phyloP scores from a whole-genome alignment of 2,329 filamentous ascomycete species.

The Exophiala sp. region DNA sequence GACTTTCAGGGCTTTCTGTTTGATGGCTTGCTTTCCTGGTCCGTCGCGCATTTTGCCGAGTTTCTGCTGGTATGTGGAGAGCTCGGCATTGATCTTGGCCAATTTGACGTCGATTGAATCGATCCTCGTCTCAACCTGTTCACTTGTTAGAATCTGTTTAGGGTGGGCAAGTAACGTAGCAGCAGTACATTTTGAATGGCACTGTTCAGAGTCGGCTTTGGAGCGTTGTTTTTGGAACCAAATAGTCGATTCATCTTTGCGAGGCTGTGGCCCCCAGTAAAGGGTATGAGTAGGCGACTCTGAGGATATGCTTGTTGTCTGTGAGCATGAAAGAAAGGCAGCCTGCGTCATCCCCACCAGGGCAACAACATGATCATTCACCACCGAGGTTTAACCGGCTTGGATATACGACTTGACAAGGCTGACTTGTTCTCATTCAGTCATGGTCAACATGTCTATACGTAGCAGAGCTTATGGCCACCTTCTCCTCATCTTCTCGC shows the following conservation, averaged over 20 bases:
- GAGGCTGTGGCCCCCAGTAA: not conserved
- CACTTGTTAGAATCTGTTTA: conserved; percentile 3
- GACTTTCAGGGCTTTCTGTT: conserved; percentile 90
- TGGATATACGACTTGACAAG: not conserved
- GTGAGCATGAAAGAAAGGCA: not conserved
- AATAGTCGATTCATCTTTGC: conserved; percentile 92
- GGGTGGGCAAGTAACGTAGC: conserved; percentile 2
- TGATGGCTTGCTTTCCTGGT: conserved; percentile 86
- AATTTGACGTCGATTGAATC: conserved; percentile 92
- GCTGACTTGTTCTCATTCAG: not conserved
- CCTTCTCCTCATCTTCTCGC: too few relatives aligned
- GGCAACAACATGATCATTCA: not conserved
- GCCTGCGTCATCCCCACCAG: not conserved
- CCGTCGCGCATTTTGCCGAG: conserved; percentile 92
- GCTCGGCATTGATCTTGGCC: conserved; percentile 84
- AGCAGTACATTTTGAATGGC: conserved; percentile 72
- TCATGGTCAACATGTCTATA: too few relatives aligned
- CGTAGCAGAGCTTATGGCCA: too few relatives aligned
- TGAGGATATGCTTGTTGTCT: not conserved
- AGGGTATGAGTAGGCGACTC: not conserved
- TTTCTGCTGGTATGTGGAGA: conserved; percentile 81
- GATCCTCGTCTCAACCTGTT: conserved; percentile 72
- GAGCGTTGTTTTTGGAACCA: conserved; percentile 77
- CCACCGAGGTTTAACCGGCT: not conserved
- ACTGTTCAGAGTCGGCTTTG: conserved; percentile 81